Evolutionary conservation across 768 basidiomycete genomes (phyloP).

Genomic region (Coprinopsis cinerea): DNA sequence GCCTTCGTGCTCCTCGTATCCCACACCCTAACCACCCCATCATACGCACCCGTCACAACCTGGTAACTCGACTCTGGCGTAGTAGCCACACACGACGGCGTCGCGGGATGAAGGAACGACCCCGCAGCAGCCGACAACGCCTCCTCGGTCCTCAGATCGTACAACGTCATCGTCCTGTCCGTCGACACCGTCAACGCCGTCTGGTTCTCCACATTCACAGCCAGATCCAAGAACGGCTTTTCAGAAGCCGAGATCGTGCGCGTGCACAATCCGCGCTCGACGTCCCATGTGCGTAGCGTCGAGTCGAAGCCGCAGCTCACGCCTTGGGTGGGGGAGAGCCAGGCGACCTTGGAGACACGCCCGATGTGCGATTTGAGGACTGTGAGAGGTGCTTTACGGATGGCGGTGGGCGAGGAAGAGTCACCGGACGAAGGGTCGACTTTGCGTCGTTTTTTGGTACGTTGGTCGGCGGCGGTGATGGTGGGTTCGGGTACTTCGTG

Average conservation of each 20-base stretch:
- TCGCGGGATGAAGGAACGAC: conserved; percentile 45
- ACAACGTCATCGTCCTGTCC: conserved; percentile 67
- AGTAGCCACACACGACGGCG: conserved; percentile 56
- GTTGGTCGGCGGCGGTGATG: conserved; percentile 31
- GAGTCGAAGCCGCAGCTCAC: conserved; percentile 88
- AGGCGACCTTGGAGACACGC: conserved; percentile 70
- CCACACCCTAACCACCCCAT: conserved; percentile 74
- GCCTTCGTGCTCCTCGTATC: conserved; percentile 66
- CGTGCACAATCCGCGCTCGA: conserved; percentile 66
- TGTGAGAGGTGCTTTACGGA: conserved; percentile 59
- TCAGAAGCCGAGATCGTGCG: conserved; percentile 66
- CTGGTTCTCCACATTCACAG: conserved; percentile 34
- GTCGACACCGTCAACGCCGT: conserved; percentile 60
- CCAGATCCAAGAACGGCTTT: conserved; percentile 69
- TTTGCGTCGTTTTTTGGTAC: conserved; percentile 64
- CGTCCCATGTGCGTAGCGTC: conserved; percentile 84
- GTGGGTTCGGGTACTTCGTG: conserved; percentile 58
- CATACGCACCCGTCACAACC: conserved; percentile 69
- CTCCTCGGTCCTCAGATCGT: conserved; percentile 57
- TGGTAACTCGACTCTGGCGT: conserved; percentile 33
- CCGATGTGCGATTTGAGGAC: conserved; percentile 83
- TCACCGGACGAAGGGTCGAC: conserved; percentile 21
- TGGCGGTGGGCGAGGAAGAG: conserved; percentile 20
- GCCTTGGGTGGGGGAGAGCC: conserved; percentile 34
- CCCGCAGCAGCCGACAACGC: conserved; percentile 16